Conservation (phyloP, 2,329 filamentous ascomycete species). For the Sphaerulina musiva region DNA sequence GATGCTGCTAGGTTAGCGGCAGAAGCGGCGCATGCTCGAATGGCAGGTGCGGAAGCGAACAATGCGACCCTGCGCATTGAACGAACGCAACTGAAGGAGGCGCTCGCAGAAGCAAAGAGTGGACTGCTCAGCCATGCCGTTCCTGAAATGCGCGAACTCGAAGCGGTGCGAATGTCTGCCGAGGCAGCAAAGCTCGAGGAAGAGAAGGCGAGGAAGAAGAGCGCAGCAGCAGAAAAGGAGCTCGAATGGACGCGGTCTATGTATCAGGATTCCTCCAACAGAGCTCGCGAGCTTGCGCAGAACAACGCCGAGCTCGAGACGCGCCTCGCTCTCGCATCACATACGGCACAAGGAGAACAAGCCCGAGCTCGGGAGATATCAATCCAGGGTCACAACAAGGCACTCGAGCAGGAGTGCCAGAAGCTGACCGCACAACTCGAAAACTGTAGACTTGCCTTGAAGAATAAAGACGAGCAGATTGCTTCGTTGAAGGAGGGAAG, state of each 20-base stretch:
- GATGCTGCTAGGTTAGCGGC: slow-evolving; percentile 25
- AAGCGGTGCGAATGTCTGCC: slow-evolving; percentile 21
- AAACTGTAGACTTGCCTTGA: slow-evolving; percentile 28
- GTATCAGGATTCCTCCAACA: slow-evolving; percentile 54
- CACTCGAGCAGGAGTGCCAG: slow-evolving; percentile 24
- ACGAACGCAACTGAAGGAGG: slow-evolving; percentile 24
- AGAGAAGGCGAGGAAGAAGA: slow-evolving; percentile 27
- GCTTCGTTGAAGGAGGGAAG: slow-evolving; percentile 30
- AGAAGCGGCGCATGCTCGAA: slow-evolving; percentile 21
- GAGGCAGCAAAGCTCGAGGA: slow-evolving; percentile 24
- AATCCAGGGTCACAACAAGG: slow-evolving; percentile 20
- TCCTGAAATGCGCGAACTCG: slow-evolving; percentile 32
- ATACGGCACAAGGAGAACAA: slow-evolving; percentile 27
- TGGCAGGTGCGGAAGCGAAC: slow-evolving; percentile 18
- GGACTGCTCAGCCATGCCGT: slow-evolving; percentile 26
- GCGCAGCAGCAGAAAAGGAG: slow-evolving; percentile 40
- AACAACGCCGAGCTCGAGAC: slow-evolving; percentile 46
- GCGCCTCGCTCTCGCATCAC: slow-evolving; percentile 26
- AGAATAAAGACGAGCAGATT: slow-evolving; percentile 34
- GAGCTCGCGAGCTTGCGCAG: slow-evolving; percentile 40
- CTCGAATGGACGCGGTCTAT: slow-evolving; percentile 52
- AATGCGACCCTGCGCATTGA: slow-evolving; percentile 25
- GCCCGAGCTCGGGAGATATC: slow-evolving; percentile 24
- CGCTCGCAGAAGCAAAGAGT: slow-evolving; percentile 28
- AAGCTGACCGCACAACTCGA: slow-evolving; percentile 25